Percentiles rank a stretch among this genome's conserved stretches.
These are phyloP conservation scores for Cochlearia excelsa DNA, from an alignment of 345 rosid genomes.

Conservation along the genomic window DNA sequence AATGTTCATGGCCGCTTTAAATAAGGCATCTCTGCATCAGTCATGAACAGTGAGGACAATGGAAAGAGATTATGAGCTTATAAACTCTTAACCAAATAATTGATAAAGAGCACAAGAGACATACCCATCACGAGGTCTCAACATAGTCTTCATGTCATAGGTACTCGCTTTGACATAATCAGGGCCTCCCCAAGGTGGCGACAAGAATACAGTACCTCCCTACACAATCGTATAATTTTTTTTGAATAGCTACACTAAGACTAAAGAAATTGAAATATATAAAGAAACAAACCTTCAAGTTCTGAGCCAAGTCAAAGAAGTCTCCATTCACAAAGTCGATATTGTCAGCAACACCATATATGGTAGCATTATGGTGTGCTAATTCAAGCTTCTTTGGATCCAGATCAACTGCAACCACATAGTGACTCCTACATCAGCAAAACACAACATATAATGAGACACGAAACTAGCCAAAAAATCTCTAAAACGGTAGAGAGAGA, in stretches of 20 bases:
- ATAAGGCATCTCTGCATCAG: constrained; percentile 61
- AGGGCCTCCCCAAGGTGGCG: constrained; percentile 99
- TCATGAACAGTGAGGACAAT: constrained; percentile 1
- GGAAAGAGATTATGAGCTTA: constrained; percentile 6
- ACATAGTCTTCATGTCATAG: constrained; percentile 77
- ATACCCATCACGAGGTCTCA: constrained; percentile 86
- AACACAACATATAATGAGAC: constrained; percentile 23
- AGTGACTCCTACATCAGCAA: constrained; percentile 53
- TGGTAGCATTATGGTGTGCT: constrained; percentile 75
- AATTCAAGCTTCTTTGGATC: constrained; percentile 76
- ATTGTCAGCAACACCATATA: constrained; percentile 69
- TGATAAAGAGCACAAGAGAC: neutral
- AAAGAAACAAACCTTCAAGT: constrained; percentile 54
- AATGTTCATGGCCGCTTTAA: constrained; percentile 58
- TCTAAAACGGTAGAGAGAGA: neutral
- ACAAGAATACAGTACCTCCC: constrained; percentile 81
- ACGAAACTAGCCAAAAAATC: neutral
- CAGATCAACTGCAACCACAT: constrained; percentile 75
- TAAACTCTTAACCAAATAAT: neutral
- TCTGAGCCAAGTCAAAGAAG: constrained; percentile 67
- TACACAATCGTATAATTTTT: constrained; percentile 17
- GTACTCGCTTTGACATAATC: constrained; percentile 59
- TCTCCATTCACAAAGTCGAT: constrained; percentile 81
- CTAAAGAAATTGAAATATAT: neutral
- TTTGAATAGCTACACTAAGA: neutral